These are phyloP conservation scores for Wickerhamiella alocasiicola DNA, from an alignment of 805 yeast genomes.

Conservation along the genomic window DNA sequence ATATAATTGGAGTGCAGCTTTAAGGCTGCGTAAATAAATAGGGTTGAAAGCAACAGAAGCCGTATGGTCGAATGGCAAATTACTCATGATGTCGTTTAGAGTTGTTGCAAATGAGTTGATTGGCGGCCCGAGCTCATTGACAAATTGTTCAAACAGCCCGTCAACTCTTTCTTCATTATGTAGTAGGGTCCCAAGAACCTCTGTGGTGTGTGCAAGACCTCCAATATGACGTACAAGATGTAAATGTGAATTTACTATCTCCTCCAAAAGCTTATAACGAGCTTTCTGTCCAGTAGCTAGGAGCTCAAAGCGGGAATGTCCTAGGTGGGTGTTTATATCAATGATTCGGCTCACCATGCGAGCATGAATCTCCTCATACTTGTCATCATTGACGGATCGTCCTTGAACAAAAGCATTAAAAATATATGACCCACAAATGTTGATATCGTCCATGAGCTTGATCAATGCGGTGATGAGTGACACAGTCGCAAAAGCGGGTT, in stretches of 20 bases:
- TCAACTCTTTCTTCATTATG: conserved; percentile 19
- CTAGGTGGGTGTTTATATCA: conserved; percentile 32
- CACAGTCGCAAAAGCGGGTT: conserved; percentile 49
- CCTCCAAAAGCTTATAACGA: conserved; percentile 35
- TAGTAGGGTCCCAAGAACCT: conserved; percentile 49
- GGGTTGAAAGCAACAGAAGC: conserved; percentile 30
- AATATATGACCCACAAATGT: conserved; percentile 36
- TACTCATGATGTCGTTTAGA: conserved; percentile 41
- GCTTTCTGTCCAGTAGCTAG: conserved; percentile 40
- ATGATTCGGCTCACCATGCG: conserved; percentile 33
- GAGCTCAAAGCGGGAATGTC: conserved; percentile 54
- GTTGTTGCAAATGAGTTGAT: conserved; percentile 54
- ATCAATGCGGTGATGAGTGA: conserved; percentile 37
- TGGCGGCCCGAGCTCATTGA: conserved; percentile 59
- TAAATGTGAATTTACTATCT: conserved; percentile 32
- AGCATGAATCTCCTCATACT: conserved; percentile 23
- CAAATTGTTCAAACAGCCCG: conserved; percentile 54
- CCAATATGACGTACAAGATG: conserved; percentile 46
- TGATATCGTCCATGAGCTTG: conserved; percentile 40
- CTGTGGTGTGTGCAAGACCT: conserved; percentile 56
- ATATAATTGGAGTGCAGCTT: conserved; percentile 42
- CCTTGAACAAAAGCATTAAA: conserved; percentile 40
- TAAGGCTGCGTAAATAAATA: conserved; percentile 33
- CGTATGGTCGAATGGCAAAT: conserved; percentile 39
- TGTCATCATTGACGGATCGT: conserved; percentile 29